Base-by-base conservation (phyloP, 345 rosid species). In the Lepidium didymum region DNA sequence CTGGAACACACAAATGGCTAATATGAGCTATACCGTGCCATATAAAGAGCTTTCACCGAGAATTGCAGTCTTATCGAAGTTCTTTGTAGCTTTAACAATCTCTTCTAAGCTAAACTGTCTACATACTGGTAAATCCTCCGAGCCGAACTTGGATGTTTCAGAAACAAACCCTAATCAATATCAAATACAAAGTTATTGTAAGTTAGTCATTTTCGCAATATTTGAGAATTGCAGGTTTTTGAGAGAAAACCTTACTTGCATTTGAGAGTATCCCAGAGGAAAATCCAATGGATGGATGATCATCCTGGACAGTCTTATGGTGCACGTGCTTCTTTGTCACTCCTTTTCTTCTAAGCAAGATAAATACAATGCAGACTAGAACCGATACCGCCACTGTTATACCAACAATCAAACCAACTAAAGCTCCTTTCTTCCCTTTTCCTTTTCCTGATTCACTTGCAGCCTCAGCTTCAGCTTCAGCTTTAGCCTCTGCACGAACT, bases 61-160 rank as follows among this genome's bases (percentile, higher is more conserved):
- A 27, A 88, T 81, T 40, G 78, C 50, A 1, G 84, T 79, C 19
- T 87, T 80, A 72, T 83, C 80, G 34, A 94, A 94, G 74, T 87
- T 79, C 45, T 84, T 87, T 56, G 99, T 88, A 55, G 91, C 95
- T 72, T 88, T 91, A 72, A 71, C 85, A 69, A 94, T 76, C 77
- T 94, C 97, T 80, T 86, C 96, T 74, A 86, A 58, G 42, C 77
- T 67, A 81, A 87, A 94, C 40, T 64, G 78, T 63, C 83, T 82
- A 67, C 81, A 84, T 7, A 57, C 64, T 0, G 96, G 83, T 51
- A 78, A 44, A 36, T 85, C 87, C 64, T 87, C 92, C 60, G 85
- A 42, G 63, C 88, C 96, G 35, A 88, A 62, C 87, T 86, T 94
- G 16, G 81, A 82, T 62, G 84, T 81, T 80, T 88, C 87, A 42